Conservation (phyloP, 768 basidiomycete species). For the Crepidotus variabilis region DNA sequence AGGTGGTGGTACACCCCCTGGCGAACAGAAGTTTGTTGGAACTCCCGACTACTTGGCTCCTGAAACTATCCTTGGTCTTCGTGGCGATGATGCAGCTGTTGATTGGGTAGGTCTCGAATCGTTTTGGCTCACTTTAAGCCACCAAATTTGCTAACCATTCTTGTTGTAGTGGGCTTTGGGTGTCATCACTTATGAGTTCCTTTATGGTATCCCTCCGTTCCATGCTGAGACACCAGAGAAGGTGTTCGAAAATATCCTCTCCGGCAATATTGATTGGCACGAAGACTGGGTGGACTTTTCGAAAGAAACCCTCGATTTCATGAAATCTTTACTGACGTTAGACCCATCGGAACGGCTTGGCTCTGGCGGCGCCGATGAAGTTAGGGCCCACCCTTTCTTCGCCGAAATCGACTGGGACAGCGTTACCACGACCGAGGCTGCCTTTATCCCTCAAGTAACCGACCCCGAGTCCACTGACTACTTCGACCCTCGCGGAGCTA, state of each 20-base stretch:
- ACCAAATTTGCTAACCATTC: conserved; percentile 12
- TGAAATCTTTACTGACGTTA: conserved; percentile 78
- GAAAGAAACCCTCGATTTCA: conserved; percentile 84
- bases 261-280: conserved; percentile 92
- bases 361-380: conserved; percentile 83
- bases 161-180: conserved; percentile 99
- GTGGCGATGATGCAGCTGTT: conserved; percentile 91
- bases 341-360: conserved; percentile 83
- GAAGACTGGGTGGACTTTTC: conserved; percentile 90
- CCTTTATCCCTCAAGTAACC: conserved; percentile 91
- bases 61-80: conserved; percentile 91
- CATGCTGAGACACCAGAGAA: conserved; percentile 96
- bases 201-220: conserved; percentile 96
- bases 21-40: conserved; percentile 93
- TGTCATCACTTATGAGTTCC: conserved; percentile 96
- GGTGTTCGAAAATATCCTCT: conserved; percentile 97
- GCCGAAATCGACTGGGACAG: conserved; percentile 90
- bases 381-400: conserved; percentile 91
- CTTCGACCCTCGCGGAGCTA: conserved; percentile 94
- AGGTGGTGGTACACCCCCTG: conserved; percentile 65
- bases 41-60: conserved; percentile 98
- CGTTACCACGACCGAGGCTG: conserved; percentile 83
- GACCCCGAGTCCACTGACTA: conserved; percentile 99
- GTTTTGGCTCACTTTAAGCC: conserved; percentile 10
- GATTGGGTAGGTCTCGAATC: conserved; percentile 76